Evolutionary conservation across 371 early-diverging fungal species (phyloP).

Genomic region (Batkoa obscura): DNA sequence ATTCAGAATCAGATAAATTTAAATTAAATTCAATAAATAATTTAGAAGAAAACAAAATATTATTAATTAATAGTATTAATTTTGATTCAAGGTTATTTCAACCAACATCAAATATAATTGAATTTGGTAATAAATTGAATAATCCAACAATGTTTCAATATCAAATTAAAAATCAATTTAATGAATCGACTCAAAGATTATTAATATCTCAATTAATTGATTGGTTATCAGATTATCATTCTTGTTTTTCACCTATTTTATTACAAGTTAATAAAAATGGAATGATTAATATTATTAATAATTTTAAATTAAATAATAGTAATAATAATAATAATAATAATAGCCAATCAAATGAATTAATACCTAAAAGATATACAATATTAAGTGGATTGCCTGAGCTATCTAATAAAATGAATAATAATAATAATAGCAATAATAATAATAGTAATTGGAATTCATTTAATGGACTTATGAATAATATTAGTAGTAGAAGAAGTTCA

Average conservation of each 20-base stretch:
- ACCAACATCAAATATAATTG: neutral
- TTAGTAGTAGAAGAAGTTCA: constrained; percentile 21
- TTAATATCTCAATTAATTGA: constrained; percentile 16
- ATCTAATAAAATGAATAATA: constrained; percentile 22
- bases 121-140: neutral
- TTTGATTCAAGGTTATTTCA: neutral
- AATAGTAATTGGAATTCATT: constrained; percentile 12
- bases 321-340: no score
- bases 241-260: constrained; percentile 15
- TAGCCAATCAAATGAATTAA: neutral
- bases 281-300: neutral
- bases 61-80: neutral
- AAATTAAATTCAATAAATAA: neutral
- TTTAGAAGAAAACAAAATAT: neutral
- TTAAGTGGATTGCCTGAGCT: constrained; percentile 32
- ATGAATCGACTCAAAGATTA: neutral
- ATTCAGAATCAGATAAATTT: constrained; percentile 1
- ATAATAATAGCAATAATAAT: no score
- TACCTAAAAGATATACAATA: constrained; percentile 19
- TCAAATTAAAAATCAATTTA: neutral
- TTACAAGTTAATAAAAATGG: constrained; percentile 13
- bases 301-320: neutral
- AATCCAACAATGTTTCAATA: neutral
- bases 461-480: constrained; percentile 21
- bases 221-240: constrained; percentile 17